A percentile compares a stretch with the other conserved stretches of the same genome.
Evolutionary conservation across 1,284 basidiomycete genomes (phyloP).

Genomic region (Pholiota adiposa): DNA sequence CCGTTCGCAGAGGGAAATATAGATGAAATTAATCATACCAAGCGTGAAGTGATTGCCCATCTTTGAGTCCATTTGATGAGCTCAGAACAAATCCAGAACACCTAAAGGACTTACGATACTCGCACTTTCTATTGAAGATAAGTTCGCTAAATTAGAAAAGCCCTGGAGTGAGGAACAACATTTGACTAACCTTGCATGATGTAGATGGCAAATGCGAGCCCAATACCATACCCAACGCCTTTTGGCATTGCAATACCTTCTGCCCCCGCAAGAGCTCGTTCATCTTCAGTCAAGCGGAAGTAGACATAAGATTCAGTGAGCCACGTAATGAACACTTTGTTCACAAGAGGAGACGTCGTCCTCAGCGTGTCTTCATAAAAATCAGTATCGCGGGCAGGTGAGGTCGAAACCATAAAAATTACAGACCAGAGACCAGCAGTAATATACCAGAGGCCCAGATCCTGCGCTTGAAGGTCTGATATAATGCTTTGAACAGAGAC

Average conservation of each 20-base stretch:
- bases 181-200: constrained; percentile 59
- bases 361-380: constrained; percentile 51
- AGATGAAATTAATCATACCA: constrained; percentile 39
- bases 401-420: not conserved
- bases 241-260: constrained; percentile 40
- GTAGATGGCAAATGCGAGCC: constrained; percentile 60
- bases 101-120: constrained; percentile 1
- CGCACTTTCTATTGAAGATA: not conserved
- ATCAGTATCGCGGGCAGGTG: not conserved
- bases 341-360: constrained; percentile 66
- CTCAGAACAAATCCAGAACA: not conserved
- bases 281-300: constrained; percentile 40
- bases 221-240: constrained; percentile 63
- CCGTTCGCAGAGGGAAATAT: too few species aligned
- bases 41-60: constrained; percentile 52
- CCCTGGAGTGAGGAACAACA: too few species aligned
- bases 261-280: constrained; percentile 36
- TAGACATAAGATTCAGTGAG: constrained; percentile 57
- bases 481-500: constrained; percentile 63
- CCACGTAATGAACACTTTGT: constrained; percentile 66
- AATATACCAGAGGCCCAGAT: constrained; percentile 61
- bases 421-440: constrained; percentile 56
- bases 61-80: constrained; percentile 7
- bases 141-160: too few species aligned
- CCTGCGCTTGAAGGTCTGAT: constrained; percentile 55